Evolutionary conservation across 2,329 filamentous ascomycete species (phyloP), one percentile per base, ranked within the genome.

Genomic region (Talaromyces marneffei): DNA sequence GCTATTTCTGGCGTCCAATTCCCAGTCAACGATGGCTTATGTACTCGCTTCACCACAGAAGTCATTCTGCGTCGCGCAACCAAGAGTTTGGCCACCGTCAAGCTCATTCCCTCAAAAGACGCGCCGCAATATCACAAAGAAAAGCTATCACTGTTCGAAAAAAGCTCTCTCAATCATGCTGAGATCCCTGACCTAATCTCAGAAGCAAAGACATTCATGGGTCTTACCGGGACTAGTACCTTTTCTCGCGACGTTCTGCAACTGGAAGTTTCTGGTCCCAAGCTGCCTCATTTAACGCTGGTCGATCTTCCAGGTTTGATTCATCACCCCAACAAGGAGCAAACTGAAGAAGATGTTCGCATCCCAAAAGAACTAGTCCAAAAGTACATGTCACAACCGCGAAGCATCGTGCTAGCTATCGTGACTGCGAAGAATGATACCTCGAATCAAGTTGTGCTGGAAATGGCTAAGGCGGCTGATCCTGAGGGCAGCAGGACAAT

Each of bases 1-100:
- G 86, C 85, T 0, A 83, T 89, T 52, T 84, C 85, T 0, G 79
- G 82, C 9, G 81, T 89, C 1, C 79, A 79, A 0, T 87, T 88
- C 52, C 85, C 85, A 0, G 77, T 82, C 60, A 83, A 84, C 63
- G 83, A 83, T 56, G 83, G 80, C 52, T 78, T 85, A 1, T 88
- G 85, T 66, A 88, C 85, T 0, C 77, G 85, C 18, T 87, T 86
- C 63, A 80, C 84, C 3, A 86, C 84, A 27, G 83, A 86, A 67
- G 80, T 87, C 60, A 75, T 83, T 4, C 74, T 85, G n/a, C 78
- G 83, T 48, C 62, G 65, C 23, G 65, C 67, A 8, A 9, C 65
- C 2, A 60, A 65, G 39, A 54, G 65, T 18, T 63, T 66, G 4
- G 65, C 68, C 7, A 48, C 62, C 6, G 67, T 70, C 9, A 68